phyloP scores from a whole-genome alignment of 495 filamentous ascomycete species.

The Tuber borchii region DNA sequence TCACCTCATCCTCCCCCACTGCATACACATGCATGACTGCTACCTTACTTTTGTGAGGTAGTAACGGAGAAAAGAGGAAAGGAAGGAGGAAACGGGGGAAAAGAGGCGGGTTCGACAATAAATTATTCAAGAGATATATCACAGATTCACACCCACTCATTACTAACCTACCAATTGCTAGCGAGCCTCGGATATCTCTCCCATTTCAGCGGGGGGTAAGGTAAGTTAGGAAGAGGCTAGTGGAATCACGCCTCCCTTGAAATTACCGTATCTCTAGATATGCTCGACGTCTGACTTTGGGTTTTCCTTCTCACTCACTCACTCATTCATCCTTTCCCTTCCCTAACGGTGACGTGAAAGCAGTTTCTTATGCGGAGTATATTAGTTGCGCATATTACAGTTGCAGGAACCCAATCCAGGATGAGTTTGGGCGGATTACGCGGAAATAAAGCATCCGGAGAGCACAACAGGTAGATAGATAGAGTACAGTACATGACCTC shows the following conservation, averaged over 20 bases:
- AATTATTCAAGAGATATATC: neutral
- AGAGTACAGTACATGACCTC: neutral
- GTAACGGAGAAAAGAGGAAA: neutral
- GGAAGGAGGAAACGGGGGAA: neutral
- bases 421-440: neutral
- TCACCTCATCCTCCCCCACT: neutral
- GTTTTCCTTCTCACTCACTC: neutral
- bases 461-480: neutral
- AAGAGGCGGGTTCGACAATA: neutral
- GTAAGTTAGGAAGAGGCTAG: neutral
- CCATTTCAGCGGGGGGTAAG: neutral
- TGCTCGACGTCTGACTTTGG: neutral
- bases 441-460: neutral
- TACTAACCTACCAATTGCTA: neutral
- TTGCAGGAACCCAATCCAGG: neutral
- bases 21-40: neutral
- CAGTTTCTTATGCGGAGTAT: neutral
- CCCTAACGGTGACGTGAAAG: neutral
- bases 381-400: neutral
- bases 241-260: neutral
- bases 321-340: neutral
- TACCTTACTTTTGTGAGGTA: neutral
- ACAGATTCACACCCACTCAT: neutral
- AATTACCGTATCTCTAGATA: neutral
- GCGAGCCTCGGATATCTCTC: neutral